Evolutionary conservation across 2,329 filamentous ascomycete genomes (phyloP).

Genomic region (Zymoseptoria tritici): DNA sequence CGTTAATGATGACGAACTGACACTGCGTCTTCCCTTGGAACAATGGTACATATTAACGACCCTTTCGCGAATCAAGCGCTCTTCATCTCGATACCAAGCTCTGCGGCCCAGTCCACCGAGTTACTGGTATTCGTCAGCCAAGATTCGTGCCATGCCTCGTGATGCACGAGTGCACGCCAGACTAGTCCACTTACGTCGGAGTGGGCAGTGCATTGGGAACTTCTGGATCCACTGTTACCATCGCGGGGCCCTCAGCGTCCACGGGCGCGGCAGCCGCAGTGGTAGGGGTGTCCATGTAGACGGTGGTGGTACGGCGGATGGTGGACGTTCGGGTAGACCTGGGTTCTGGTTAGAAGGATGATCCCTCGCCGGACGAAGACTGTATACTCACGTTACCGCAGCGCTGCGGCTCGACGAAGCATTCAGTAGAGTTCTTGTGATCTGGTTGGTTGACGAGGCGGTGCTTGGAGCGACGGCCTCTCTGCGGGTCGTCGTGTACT

Average conservation of each 20-base stretch:
- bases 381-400: constrained; percentile 16
- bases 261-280: not conserved
- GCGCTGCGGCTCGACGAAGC: constrained; percentile 7
- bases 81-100: not conserved
- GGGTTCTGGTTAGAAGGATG: too few species aligned
- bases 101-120: not conserved
- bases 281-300: not conserved
- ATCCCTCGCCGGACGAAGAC: not conserved
- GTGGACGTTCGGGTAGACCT: not conserved
- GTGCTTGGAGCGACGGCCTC: constrained; percentile 11
- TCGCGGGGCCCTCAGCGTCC: not conserved
- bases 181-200: not conserved
- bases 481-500: constrained; percentile 26
- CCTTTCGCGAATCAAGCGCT: not conserved
- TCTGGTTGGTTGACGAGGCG: constrained; percentile 23
- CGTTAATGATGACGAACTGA: not conserved
- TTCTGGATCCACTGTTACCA: not conserved
- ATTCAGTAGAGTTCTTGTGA: constrained; percentile 24
- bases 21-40: not conserved
- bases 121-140: not conserved
- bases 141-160: not conserved
- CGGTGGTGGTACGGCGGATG: not conserved
- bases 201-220: not conserved
- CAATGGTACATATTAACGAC: not conserved
- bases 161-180: not conserved